phyloP scores from a whole-genome alignment of 2,329 filamentous ascomycete genomes.

The Alternaria panax region DNA sequence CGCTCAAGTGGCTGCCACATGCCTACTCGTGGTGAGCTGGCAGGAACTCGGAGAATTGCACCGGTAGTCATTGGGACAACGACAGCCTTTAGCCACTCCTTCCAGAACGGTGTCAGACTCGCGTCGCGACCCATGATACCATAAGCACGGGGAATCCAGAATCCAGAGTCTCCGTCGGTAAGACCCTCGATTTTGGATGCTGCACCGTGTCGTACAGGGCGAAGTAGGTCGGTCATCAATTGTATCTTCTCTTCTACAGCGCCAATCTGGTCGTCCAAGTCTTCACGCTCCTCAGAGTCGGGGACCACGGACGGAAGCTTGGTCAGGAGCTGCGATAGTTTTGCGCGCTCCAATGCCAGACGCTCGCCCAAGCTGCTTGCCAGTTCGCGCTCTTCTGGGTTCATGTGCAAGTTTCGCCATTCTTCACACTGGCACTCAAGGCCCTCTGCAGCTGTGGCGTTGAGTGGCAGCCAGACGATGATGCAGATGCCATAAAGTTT shows the following conservation, averaged over 20 bases:
- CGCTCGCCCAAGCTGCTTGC: constrained; percentile 90
- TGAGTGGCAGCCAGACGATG: constrained; percentile 90
- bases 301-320: constrained; percentile 81
- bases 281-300: constrained; percentile 80
- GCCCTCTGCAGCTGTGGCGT: constrained; percentile 80
- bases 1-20: constrained; percentile 96
- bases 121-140: constrained; percentile 87
- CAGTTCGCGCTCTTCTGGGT: constrained; percentile 86
- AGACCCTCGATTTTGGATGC: constrained; percentile 97
- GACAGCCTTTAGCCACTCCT: constrained; percentile 94
- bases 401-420: constrained; percentile 73
- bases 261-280: constrained; percentile 92
- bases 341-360: constrained; percentile 84
- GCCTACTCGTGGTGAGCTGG: constrained; percentile 88
- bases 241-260: constrained; percentile 96
- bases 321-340: constrained; percentile 86
- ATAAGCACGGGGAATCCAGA: constrained; percentile 95
- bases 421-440: constrained; percentile 70
- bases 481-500: constrained; percentile 92
- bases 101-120: constrained; percentile 91
- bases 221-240: constrained; percentile 93
- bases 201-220: constrained; percentile 90
- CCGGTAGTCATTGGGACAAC: constrained; percentile 97
- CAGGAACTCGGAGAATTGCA: constrained; percentile 78
- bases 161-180: constrained; percentile 91